A percentile compares a stretch with the other conserved stretches of the same genome.
phyloP scores from a whole-genome alignment of 331 rosid genomes.

The Acacia pycnantha region DNA sequence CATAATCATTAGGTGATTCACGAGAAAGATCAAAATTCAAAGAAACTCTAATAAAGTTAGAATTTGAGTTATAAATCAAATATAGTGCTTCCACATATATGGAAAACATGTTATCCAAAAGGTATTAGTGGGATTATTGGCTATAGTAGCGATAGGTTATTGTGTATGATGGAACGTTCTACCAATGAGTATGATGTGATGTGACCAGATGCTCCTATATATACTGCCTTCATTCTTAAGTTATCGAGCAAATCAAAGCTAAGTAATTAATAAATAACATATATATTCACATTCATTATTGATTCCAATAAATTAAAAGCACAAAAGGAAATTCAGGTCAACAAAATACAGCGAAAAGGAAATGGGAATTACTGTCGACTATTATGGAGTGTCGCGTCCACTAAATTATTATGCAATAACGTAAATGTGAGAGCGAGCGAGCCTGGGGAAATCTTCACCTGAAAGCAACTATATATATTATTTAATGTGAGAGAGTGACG shows the following conservation, averaged over 20 bases:
- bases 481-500: too few species aligned
- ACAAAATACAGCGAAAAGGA: not conserved
- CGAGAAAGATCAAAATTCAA: not conserved
- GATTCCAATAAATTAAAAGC: not conserved
- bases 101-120: not conserved
- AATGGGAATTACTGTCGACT: not conserved
- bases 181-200: not conserved
- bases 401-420: not conserved
- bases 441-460: not conserved
- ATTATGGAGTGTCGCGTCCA: not conserved
- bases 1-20: not conserved
- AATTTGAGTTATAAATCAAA: not conserved
- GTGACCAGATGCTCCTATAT: not conserved
- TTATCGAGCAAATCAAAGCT: too few species aligned
- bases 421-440: too few species aligned
- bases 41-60: not conserved
- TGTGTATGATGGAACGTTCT: not conserved
- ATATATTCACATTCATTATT: not conserved
- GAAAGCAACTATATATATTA: not conserved
- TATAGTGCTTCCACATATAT: not conserved
- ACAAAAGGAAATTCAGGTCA: not conserved
- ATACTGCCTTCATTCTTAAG: slow-evolving; percentile 7
- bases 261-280: not conserved
- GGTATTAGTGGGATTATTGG: not conserved
- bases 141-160: not conserved